These are phyloP conservation scores for Elsinoe ampelina DNA, from an alignment of 2,329 filamentous ascomycete genomes.

Conservation along the genomic window DNA sequence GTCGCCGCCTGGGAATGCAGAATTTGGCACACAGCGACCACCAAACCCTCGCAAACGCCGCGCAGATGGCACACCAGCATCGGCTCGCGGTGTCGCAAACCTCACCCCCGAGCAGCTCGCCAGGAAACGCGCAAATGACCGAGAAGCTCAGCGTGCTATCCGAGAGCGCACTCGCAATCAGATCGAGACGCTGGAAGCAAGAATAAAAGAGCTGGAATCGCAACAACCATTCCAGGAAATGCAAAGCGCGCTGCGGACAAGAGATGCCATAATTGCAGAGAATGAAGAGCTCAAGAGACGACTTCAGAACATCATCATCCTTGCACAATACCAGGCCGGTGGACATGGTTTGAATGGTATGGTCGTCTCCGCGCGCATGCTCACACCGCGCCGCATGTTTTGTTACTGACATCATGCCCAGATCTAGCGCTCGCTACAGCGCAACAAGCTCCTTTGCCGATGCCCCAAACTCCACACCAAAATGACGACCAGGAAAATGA, in stretches of 20 bases:
- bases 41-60: constrained; percentile 24
- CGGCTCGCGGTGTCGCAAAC: constrained; percentile 69
- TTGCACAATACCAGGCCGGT: constrained; percentile 51
- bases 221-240: constrained; percentile 79
- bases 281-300: constrained; percentile 68
- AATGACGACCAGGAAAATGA: constrained; percentile 1
- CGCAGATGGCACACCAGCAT: constrained; percentile 29
- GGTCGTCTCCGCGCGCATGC: constrained; percentile 14
- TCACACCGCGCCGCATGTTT: constrained; percentile 1
- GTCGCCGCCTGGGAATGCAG: constrained; percentile 5
- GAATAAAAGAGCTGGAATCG: constrained; percentile 65
- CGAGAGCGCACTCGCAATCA: constrained; percentile 71
- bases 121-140: constrained; percentile 84
- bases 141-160: constrained; percentile 78
- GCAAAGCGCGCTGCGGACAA: constrained; percentile 60
- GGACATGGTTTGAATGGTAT: constrained; percentile 36
- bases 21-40: constrained; percentile 10
- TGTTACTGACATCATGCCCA: constrained; percentile 20
- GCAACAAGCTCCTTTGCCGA: constrained; percentile 36
- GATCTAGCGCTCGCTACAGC: constrained; percentile 40
- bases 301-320: constrained; percentile 54
- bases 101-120: constrained; percentile 81
- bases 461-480: constrained; percentile 13
- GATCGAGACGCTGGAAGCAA: constrained; percentile 64
- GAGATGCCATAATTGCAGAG: constrained; percentile 63